Evolutionary conservation across 2,329 filamentous ascomycete genomes (phyloP).

Genomic region (Diaporthe vexans): DNA sequence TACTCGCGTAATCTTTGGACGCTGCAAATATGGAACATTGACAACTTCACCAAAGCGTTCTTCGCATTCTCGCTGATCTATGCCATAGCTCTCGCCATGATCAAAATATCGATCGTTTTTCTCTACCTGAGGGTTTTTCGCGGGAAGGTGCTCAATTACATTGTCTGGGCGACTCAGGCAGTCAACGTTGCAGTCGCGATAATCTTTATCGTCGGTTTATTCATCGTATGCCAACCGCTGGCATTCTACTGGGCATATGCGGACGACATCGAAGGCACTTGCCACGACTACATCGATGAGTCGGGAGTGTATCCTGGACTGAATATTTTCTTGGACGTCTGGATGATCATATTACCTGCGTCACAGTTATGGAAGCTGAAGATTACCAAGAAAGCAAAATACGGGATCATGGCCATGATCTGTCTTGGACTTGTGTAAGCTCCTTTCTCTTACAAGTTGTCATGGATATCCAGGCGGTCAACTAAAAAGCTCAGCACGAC

Average conservation of each 20-base stretch:
- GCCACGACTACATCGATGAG: conserved; percentile 15
- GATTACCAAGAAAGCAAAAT: neutral
- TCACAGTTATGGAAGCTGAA: conserved; percentile 14
- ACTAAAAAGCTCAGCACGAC: neutral
- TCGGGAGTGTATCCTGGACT: conserved; percentile 1
- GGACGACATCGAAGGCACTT: neutral
- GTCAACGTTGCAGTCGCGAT: conserved; percentile 10
- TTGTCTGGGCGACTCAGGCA: conserved; percentile 13
- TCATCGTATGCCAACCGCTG: conserved; percentile 6
- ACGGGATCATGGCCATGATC: conserved; percentile 13
- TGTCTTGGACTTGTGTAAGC: conserved; percentile 12
- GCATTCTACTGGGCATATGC: conserved; percentile 17
- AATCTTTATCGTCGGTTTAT: neutral
- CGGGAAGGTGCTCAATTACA: neutral
- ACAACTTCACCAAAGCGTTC: conserved; percentile 21
- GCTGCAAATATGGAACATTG: conserved; percentile 18
- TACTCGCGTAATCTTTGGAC: conserved; percentile 16
- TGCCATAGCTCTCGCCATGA: neutral
- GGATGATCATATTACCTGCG: conserved; percentile 13
- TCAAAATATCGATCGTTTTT: conserved; percentile 13
- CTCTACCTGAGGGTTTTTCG: conserved; percentile 6
- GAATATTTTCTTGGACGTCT: conserved; percentile 2
- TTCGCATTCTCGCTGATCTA: conserved; percentile 1
- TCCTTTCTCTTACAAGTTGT: too few relatives aligned
- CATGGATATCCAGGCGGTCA: too few relatives aligned